phyloP scores from a whole-genome alignment of 1,284 basidiomycete genomes.

The Ustilago shanxiensis region DNA sequence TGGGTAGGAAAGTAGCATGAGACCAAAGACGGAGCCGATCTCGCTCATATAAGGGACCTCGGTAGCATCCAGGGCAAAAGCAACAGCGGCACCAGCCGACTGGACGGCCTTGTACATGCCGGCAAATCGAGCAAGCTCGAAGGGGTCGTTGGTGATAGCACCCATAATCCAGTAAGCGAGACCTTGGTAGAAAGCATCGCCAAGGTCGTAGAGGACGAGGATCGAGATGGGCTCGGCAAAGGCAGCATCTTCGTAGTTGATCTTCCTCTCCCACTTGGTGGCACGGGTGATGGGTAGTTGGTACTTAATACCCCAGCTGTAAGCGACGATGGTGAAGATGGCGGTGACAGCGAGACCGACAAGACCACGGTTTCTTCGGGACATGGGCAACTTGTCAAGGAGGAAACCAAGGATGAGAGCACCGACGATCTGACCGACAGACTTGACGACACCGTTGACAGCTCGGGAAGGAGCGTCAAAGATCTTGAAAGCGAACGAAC shows the following conservation, averaged over 20 bases:
- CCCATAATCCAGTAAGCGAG: constrained; percentile 59
- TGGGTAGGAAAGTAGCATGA: constrained; percentile 36
- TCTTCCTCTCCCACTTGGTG: constrained; percentile 31
- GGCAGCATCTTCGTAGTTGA: constrained; percentile 30
- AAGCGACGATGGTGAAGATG: constrained; percentile 30
- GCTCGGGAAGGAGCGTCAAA: constrained; percentile 24
- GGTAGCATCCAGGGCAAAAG: constrained; percentile 52
- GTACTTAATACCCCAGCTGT: constrained; percentile 42
- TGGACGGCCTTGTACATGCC: constrained; percentile 60
- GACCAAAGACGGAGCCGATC: constrained; percentile 38
- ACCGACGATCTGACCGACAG: constrained; percentile 31
- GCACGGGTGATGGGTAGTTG: constrained; percentile 48
- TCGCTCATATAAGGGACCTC: constrained; percentile 37
- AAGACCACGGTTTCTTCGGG: constrained; percentile 33
- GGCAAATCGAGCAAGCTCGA: constrained; percentile 56
- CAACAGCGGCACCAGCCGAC: constrained; percentile 54
- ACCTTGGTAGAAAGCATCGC: constrained; percentile 47
- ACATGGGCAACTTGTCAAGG: constrained; percentile 49
- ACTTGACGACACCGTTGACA: constrained; percentile 41
- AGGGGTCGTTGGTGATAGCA: constrained; percentile 59
- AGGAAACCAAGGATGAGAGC: constrained; percentile 35
- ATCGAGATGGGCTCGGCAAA: constrained; percentile 42
- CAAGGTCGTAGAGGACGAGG: constrained; percentile 35
- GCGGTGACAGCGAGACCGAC: constrained; percentile 26
- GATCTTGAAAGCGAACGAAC: constrained; percentile 31